Evolutionary conservation across 441 rosid species (phyloP).

Genomic region (Aleurites moluccanus): DNA sequence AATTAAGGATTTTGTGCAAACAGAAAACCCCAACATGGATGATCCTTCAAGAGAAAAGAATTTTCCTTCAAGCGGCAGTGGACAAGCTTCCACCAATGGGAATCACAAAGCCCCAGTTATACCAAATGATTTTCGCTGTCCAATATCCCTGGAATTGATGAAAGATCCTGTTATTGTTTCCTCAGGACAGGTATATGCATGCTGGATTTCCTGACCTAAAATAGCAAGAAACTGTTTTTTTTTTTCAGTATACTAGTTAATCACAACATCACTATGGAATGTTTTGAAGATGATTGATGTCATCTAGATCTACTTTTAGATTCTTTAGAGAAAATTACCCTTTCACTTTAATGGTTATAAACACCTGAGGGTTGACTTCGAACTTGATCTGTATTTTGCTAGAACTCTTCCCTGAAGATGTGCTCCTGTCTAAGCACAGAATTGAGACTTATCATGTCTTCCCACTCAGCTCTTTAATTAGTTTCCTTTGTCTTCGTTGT

Average conservation of each 20-base stretch:
- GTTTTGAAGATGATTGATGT: background rate
- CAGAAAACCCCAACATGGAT: conserved; percentile 57
- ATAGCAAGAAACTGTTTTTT: background rate
- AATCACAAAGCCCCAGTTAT: conserved; percentile 65
- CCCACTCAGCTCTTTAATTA: conserved; percentile 9
- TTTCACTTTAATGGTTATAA: background rate
- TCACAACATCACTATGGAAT: background rate
- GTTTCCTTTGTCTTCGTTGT: conserved; percentile 30
- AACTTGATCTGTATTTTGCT: background rate
- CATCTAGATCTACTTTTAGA: background rate
- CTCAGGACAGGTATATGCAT: conserved; percentile 75
- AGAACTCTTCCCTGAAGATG: background rate
- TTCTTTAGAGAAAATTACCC: background rate
- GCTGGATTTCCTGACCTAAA: conserved; percentile 23
- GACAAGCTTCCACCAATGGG: conserved; percentile 52
- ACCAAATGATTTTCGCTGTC: conserved; percentile 96
- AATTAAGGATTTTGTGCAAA: conserved; percentile 85
- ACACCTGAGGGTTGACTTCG: conserved; percentile 7
- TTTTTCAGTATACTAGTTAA: background rate
- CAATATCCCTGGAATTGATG: conserved; percentile 92
- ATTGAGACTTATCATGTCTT: conserved; percentile 15
- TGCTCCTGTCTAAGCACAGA: background rate
- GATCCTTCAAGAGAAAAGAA: conserved; percentile 46
- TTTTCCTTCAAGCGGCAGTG: conserved; percentile 45
- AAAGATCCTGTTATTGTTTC: conserved; percentile 97